Percentiles rank a stretch among this genome's conserved stretches.
Conservation (phyloP, 352 stramenopile species). For the Poterioochromonas sp. region DNA sequence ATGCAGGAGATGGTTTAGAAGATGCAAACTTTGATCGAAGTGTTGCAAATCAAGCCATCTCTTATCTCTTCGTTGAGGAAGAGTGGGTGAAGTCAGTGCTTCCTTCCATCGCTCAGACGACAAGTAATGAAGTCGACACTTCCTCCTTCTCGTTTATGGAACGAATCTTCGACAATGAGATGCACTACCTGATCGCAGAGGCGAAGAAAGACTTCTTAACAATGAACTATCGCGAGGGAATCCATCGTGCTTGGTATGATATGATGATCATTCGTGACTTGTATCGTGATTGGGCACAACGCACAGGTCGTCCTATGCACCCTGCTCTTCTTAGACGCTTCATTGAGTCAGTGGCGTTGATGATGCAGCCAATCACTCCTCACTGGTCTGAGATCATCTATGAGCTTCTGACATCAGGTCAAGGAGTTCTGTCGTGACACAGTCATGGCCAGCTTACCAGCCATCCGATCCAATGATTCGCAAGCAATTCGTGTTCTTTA, state of each 20-base stretch:
- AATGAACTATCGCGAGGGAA: conserved; percentile 88
- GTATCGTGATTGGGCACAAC: conserved; percentile 77
- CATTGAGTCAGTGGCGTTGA: conserved; percentile 78
- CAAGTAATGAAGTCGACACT: too few relatives aligned
- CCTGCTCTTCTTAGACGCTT: conserved; percentile 79
- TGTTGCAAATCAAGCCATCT: conserved; percentile 91
- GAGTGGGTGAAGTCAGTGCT: too few relatives aligned
- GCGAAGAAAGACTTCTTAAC: conserved; percentile 55
- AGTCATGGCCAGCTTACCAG: background rate
- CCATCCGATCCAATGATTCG: background rate
- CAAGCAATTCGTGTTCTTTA: conserved; percentile 26
- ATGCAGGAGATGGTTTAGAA: conserved; percentile 94
- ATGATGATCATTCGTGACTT: conserved; percentile 92
- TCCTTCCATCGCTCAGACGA: too few relatives aligned
- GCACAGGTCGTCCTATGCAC: conserved; percentile 70
- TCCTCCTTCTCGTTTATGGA: too few relatives aligned
- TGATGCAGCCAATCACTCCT: conserved; percentile 89
- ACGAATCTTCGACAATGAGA: conserved; percentile 91
- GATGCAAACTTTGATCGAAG: conserved; percentile 97
- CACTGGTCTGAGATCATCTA: conserved; percentile 87
- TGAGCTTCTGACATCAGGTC: conserved; percentile 45
- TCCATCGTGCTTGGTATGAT: conserved; percentile 96
- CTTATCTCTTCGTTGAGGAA: conserved; percentile 91
- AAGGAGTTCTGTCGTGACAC: background rate
- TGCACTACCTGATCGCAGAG: conserved; percentile 81